A percentile compares a stretch with the other conserved stretches of the same genome.
phyloP scores from a whole-genome alignment of 345 rosid genomes.

The Hibiscus syriacus region DNA sequence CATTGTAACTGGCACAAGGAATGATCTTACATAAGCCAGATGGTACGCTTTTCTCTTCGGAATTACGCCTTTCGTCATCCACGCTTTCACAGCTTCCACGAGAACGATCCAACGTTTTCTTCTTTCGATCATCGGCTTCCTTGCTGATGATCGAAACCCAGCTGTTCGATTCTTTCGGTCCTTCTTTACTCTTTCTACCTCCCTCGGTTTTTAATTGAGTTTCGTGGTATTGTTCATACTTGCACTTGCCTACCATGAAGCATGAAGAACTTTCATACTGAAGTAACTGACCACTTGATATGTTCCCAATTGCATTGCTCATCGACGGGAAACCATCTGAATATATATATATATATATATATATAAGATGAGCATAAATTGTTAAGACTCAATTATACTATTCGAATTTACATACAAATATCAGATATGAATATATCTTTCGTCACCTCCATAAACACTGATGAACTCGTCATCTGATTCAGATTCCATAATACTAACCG shows the following conservation, averaged over 20 bases:
- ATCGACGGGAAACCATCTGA: slow-evolving; percentile 50
- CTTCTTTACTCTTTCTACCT: too few relatives aligned
- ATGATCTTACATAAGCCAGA: slow-evolving; percentile 12
- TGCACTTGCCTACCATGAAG: slow-evolving; percentile 42
- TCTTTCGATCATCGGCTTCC: slow-evolving; percentile 10
- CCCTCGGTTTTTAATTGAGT: too few relatives aligned
- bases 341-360: too few relatives aligned
- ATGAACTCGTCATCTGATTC: slow-evolving; percentile 82
- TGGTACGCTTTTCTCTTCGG: background rate
- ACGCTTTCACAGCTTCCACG: background rate
- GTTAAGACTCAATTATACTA: too few relatives aligned
- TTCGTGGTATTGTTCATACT: slow-evolving; percentile 23
- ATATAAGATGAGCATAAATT: background rate
- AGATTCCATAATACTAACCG: slow-evolving; percentile 65
- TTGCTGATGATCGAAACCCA: background rate
- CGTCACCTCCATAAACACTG: slow-evolving; percentile 63
- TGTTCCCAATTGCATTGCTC: slow-evolving; percentile 30
- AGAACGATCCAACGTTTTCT: background rate
- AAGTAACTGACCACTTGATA: slow-evolving; percentile 51
- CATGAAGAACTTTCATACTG: slow-evolving; percentile 61
- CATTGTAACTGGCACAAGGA: slow-evolving; percentile 29
- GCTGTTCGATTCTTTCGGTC: background rate
- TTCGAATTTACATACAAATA: too few relatives aligned
- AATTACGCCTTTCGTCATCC: background rate
- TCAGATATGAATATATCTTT: background rate